These are phyloP conservation scores for Bolboschoenus planiculmis DNA, from an alignment of 176 grass and related monocot species.

Conservation along the genomic window DNA sequence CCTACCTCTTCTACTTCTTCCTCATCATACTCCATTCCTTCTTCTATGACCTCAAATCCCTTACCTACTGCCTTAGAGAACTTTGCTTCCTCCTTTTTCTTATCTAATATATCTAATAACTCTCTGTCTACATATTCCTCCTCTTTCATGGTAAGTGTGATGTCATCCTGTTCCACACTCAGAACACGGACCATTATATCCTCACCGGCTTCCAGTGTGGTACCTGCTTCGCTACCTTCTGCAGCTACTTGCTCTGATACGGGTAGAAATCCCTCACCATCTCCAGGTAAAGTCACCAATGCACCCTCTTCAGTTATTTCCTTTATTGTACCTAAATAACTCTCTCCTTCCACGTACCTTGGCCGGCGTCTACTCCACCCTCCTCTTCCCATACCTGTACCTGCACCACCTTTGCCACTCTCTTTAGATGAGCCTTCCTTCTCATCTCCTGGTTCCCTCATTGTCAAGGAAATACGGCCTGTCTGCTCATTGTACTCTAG, in stretches of 20 bases:
- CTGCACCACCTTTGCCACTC: constrained; percentile 31
- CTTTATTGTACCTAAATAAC: constrained; percentile 50
- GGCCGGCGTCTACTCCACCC: constrained; percentile 25
- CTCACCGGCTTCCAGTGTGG: constrained; percentile 52
- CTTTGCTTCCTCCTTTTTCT: constrained; percentile 33
- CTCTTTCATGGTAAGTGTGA: constrained; percentile 83
- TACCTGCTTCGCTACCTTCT: constrained; percentile 15
- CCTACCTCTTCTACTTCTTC: constrained; percentile 4
- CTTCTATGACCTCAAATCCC: not conserved
- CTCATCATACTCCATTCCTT: constrained; percentile 29
- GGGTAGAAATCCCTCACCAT: constrained; percentile 81
- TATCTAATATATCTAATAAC: constrained; percentile 59
- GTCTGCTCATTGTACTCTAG: constrained; percentile 67
- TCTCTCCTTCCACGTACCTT: constrained; percentile 49
- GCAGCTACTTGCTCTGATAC: constrained; percentile 36
- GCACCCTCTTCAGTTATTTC: constrained; percentile 55
- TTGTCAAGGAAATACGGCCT: constrained; percentile 73
- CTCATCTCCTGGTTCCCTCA: constrained; percentile 57
- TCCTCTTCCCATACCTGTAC: constrained; percentile 35
- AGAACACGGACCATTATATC: constrained; percentile 67
- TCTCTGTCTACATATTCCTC: constrained; percentile 65
- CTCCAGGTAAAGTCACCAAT: constrained; percentile 60
- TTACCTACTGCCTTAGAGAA: not conserved
- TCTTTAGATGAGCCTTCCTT: constrained; percentile 36
- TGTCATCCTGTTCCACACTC: constrained; percentile 48